Base-by-base conservation (phyloP, 345 rosid species). In the Trapa incisa region DNA sequence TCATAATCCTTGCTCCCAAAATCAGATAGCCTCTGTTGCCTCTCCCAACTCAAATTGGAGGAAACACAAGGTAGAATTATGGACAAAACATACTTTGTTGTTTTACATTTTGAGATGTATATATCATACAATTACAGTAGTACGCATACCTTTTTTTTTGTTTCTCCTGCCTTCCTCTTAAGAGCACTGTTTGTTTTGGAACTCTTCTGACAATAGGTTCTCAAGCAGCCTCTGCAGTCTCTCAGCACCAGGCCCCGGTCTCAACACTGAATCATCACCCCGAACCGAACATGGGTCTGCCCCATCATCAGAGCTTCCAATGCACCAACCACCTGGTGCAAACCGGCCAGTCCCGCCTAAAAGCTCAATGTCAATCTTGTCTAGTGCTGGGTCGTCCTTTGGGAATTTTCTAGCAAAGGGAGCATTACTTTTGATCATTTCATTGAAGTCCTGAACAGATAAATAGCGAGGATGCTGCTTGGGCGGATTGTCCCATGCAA, bases 401-500 rank as follows among this genome's bases (percentile, higher is more conserved):
- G 81, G 85, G 65, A 92, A 92, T 76, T 92, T 92, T 22, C 98
- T 85, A 3, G 98, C 94, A 72, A 89, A 92, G 12, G 98, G 92
- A 10, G 96, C 92, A 16, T 82, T 87, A 76, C 92, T 92, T 65
- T 82, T 75, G 36, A 89, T 86, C 94, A 92, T 92, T 67, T 83
- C 86, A 52, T 84, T 87, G 6, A 87, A 89, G 75, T 89, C 96
- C 68, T 87, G 83, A 61, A 68, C 29, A 12, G 94, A 75, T 71
- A 92, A 78, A 38, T 85, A 80, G 47, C 79, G 75, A 0, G 98
- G 91, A 66, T 92, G 98, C 79, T 92, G 98, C 85, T 89, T 89
- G 2, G 98, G 98, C 65, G 98, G 98, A 73, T 13, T 87, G 78
- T 92, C 96, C 98, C 98, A 92, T 16, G 96, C 96, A 76, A 92